Evolutionary conservation across 106 monocot species (phyloP).

Genomic region (Dendrobium chrysotoxum): DNA sequence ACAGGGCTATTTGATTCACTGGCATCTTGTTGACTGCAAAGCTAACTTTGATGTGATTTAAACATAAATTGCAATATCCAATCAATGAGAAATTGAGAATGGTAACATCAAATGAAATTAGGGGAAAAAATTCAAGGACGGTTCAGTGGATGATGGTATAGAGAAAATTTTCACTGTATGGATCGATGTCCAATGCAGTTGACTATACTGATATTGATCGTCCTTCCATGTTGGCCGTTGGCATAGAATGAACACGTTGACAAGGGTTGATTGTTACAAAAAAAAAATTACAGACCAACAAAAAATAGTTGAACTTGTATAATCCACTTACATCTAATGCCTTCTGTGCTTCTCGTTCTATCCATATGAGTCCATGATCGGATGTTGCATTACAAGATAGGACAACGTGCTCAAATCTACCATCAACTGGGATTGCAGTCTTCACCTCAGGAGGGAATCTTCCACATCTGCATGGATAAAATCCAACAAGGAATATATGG

Average conservation of each 20-base stretch:
- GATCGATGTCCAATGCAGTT: not conserved
- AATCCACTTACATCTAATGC: constrained; percentile 35
- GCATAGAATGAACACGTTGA: not conserved
- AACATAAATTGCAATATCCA: too few species aligned
- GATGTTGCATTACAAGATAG: constrained; percentile 45
- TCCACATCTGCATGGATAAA: constrained; percentile 31
- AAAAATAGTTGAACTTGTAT: not conserved
- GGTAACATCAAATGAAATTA: too few species aligned
- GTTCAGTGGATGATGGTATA: too few species aligned
- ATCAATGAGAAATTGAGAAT: too few species aligned
- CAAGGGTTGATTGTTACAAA: not conserved
- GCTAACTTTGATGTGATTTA: too few species aligned
- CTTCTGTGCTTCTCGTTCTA: constrained; percentile 44
- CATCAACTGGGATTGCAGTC: constrained; percentile 56
- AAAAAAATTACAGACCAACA: not conserved
- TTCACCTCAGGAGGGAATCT: constrained; percentile 48
- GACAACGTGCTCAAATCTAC: constrained; percentile 53
- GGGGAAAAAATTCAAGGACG: too few species aligned
- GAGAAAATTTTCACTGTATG: not conserved
- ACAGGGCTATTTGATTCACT: too few species aligned
- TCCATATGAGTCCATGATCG: constrained; percentile 48
- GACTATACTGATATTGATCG: not conserved
- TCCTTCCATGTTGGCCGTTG: not conserved
- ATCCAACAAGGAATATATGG: not conserved
- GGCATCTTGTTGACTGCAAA: too few species aligned